A percentile compares a stretch with the other conserved stretches of the same genome.
These are phyloP conservation scores for Xanthoceras sorbifolium DNA, from an alignment of 345 rosid species.

Conservation along the genomic window DNA sequence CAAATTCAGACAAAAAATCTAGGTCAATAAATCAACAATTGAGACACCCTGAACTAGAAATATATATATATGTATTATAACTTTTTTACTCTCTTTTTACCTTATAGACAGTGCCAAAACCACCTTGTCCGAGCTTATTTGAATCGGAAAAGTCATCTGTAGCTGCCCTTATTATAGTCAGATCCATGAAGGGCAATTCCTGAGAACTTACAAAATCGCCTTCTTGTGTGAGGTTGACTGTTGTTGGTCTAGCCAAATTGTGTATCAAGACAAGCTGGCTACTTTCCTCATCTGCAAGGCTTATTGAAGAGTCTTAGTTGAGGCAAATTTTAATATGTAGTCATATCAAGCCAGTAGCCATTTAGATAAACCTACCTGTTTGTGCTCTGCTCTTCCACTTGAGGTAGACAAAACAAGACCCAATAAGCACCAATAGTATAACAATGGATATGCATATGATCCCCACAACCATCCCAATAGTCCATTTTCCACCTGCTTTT, in stretches of 20 bases:
- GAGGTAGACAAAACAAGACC: slow-evolving; percentile 7
- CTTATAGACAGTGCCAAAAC: slow-evolving; percentile 49
- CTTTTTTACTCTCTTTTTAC: slow-evolving; percentile 3
- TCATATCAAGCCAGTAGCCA: not conserved
- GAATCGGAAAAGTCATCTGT: slow-evolving; percentile 36
- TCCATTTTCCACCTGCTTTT: slow-evolving; percentile 33
- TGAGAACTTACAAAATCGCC: slow-evolving; percentile 29
- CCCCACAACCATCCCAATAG: slow-evolving; percentile 20
- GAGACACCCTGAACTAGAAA: not conserved
- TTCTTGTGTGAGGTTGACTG: slow-evolving; percentile 23
- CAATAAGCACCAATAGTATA: slow-evolving; percentile 22
- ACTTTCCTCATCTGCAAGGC: slow-evolving; percentile 27
- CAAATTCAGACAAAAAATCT: not conserved
- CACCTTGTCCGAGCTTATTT: slow-evolving; percentile 45
- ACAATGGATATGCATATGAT: slow-evolving; percentile 1
- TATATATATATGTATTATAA: too few relatives aligned
- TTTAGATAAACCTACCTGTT: slow-evolving; percentile 24
- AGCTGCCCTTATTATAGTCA: slow-evolving; percentile 23
- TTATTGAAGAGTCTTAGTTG: not conserved
- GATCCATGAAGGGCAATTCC: slow-evolving; percentile 40
- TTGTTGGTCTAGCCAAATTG: slow-evolving; percentile 28
- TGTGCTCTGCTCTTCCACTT: slow-evolving; percentile 15
- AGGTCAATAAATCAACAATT: not conserved
- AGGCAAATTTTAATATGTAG: not conserved
- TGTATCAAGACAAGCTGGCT: slow-evolving; percentile 21